phyloP scores from a whole-genome alignment of 495 filamentous ascomycete species.

The Penicillium ochrochloron region DNA sequence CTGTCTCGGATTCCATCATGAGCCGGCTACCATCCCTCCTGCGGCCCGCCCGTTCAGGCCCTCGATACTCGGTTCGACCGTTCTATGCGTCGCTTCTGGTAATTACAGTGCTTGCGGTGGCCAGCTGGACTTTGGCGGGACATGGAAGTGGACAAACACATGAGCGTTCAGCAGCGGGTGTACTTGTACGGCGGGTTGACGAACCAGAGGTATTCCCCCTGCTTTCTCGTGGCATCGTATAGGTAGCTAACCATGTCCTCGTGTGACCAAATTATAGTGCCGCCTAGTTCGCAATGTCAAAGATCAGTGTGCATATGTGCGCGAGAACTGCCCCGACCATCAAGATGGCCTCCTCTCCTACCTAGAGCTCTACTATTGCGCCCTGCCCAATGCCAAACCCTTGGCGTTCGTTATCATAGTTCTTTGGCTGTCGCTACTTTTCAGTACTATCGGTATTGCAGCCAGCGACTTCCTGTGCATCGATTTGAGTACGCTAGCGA shows the following conservation, averaged over 20 bases:
- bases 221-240: slow-evolving; percentile 12
- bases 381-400: slow-evolving; percentile 67
- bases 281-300: slow-evolving; percentile 73
- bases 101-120: slow-evolving; percentile 33
- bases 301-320: slow-evolving; percentile 88
- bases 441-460: slow-evolving; percentile 97
- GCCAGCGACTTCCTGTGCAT: slow-evolving; percentile 98
- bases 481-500: slow-evolving; percentile 90
- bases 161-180: slow-evolving; percentile 12
- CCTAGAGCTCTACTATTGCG: slow-evolving; percentile 90
- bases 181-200: slow-evolving; percentile 31
- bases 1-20: slow-evolving; percentile 31
- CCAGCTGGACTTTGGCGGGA: slow-evolving; percentile 31
- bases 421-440: slow-evolving; percentile 86
- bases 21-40: slow-evolving; percentile 29
- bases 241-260: slow-evolving; percentile 29
- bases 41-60: slow-evolving; percentile 33
- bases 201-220: slow-evolving; percentile 43
- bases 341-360: slow-evolving; percentile 90
- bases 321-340: slow-evolving; percentile 81
- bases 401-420: slow-evolving; percentile 78
- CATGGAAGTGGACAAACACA: slow-evolving; percentile 15
- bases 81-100: slow-evolving; percentile 43
- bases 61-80: slow-evolving; percentile 43
- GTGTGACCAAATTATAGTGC: slow-evolving; percentile 59